Evolutionary conservation across 257 asterid genomes (phyloP).

Genomic region (Agastache rugosa): DNA sequence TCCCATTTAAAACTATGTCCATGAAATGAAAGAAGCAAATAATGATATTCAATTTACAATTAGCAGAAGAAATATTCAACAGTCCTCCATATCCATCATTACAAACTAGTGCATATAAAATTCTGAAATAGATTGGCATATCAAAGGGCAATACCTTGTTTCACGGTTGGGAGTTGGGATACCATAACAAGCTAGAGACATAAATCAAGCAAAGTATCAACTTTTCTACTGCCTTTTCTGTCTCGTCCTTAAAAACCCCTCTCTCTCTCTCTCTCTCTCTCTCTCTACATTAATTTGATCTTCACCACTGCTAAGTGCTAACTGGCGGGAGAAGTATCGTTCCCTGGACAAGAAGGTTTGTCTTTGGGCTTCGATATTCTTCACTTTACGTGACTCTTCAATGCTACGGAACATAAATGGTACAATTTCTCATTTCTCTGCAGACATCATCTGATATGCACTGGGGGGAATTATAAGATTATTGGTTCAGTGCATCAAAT

Average conservation of each 20-base stretch:
- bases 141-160: constrained; percentile 15
- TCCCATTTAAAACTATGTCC: neutral
- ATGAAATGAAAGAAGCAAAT: neutral
- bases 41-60: neutral
- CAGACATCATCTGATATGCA: too few relatives aligned
- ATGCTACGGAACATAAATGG: constrained; percentile 59
- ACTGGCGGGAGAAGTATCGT: constrained; percentile 25
- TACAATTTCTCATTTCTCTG: constrained; percentile 18
- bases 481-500: constrained; percentile 61
- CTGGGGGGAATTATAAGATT: too few relatives aligned
- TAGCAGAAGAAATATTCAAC: neutral
- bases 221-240: neutral
- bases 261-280: neutral
- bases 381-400: constrained; percentile 33
- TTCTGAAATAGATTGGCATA: neutral
- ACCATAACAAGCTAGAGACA: neutral
- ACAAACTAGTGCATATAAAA: neutral
- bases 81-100: too few relatives aligned
- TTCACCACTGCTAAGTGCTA: neutral
- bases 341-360: constrained; percentile 34
- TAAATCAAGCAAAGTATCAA: constrained; percentile 32
- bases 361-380: neutral
- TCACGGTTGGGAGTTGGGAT: neutral
- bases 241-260: neutral
- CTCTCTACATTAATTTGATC: neutral